phyloP scores from a whole-genome alignment of 1,284 basidiomycete genomes.

The Leccinum subrobustum region DNA sequence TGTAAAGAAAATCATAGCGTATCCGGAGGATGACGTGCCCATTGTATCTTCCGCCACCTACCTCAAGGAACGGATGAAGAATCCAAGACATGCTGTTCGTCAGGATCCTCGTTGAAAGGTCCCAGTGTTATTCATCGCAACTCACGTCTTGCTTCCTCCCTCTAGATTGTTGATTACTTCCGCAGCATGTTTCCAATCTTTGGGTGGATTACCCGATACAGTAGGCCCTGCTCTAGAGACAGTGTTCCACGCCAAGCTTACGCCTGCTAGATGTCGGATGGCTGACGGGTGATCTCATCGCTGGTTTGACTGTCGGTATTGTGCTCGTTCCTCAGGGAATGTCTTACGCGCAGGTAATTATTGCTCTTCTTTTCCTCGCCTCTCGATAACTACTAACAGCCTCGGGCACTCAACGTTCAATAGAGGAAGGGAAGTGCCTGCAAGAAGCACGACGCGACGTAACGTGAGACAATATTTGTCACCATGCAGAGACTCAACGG shows the following conservation, averaged over 20 bases:
- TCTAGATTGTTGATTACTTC: slow-evolving; percentile 61
- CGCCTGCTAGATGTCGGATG: slow-evolving; percentile 58
- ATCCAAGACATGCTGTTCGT: slow-evolving; percentile 50
- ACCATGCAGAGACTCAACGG: too few species aligned
- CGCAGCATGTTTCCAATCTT: slow-evolving; percentile 79
- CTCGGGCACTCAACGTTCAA: slow-evolving; percentile 31
- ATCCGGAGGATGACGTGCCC: slow-evolving; percentile 59
- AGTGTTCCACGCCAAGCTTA: background rate
- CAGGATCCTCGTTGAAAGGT: slow-evolving; percentile 10
- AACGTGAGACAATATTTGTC: too few species aligned
- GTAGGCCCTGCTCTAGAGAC: slow-evolving; percentile 37
- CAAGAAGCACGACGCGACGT: too few species aligned
- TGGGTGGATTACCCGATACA: slow-evolving; percentile 84
- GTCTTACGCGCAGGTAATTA: slow-evolving; percentile 72
- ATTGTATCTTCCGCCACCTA: slow-evolving; percentile 58
- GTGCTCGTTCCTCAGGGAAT: slow-evolving; percentile 89
- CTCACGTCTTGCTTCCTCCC: slow-evolving; percentile 3
- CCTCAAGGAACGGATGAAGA: slow-evolving; percentile 35
- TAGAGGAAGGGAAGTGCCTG: too few species aligned
- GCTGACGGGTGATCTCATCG: slow-evolving; percentile 81
- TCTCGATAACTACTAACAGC: background rate
- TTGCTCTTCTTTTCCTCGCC: background rate
- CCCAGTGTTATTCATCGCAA: background rate
- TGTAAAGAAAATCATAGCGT: slow-evolving; percentile 58
- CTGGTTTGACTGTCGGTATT: slow-evolving; percentile 88